Evolutionary conservation across 2,329 filamentous ascomycete genomes (phyloP), one percentile per base, ranked within the genome.

Genomic region (Stenocarpella maydis): DNA sequence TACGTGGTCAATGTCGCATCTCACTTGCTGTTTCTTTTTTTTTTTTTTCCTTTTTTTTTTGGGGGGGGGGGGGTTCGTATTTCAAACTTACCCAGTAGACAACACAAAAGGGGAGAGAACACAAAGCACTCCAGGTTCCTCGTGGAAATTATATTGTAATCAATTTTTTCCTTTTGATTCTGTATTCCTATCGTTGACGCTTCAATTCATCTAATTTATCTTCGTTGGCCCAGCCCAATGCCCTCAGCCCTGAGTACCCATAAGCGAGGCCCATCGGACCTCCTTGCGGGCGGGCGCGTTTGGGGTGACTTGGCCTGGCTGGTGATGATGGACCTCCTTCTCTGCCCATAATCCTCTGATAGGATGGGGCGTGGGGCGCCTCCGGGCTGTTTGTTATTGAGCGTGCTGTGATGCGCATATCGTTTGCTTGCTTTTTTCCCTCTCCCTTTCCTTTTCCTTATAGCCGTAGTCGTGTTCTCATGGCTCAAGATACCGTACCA

Each of bases 131-230:
- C n/a, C n/a, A n/a, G n/a, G n/a, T n/a, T n/a, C n/a, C n/a, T n/a
- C n/a, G n/a, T n/a, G n/a, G n/a, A n/a, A n/a, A n/a, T n/a, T n/a
- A n/a, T n/a, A n/a, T n/a, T n/a, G n/a, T n/a, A n/a, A n/a, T n/a
- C n/a, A n/a, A n/a, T n/a, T n/a, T n/a, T n/a, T n/a, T n/a, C n/a
- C n/a, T n/a, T n/a, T n/a, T n/a, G n/a, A n/a, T n/a, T n/a, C n/a
- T n/a, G n/a, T n/a, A n/a, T n/a, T n/a, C n/a, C n/a, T n/a, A 14
- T 6, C 58, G 37, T 63, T 49, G 58, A 63, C 58, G 41, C 58
- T 63, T 49, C 55, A 63, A 37, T 47, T 63, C 58, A 63, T 63
- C 43, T 41, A 28, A 19, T 63, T 63, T n/a, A 37, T 63, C 58
- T 49, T 63, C 28, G 37, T 63, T 37, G 34, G 41, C 58, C 58